Conservation (phyloP, 805 yeast species). For the Wickerhamiella bombiphila region DNA sequence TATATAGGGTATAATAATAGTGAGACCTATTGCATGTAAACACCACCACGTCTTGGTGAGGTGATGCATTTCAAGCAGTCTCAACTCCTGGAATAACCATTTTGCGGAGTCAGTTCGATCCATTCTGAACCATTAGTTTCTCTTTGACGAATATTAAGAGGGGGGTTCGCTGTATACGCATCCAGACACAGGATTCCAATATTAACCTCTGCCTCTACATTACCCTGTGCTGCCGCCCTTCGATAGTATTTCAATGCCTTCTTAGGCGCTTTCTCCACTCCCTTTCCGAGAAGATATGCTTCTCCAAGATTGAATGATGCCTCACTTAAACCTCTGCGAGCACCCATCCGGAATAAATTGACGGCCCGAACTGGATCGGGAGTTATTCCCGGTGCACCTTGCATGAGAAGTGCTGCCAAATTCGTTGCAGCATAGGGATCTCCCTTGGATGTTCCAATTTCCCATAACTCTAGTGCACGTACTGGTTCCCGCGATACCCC, state of each 20-base stretch:
- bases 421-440: conserved; percentile 21
- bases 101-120: too few relatives aligned
- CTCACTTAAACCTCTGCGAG: conserved; percentile 9
- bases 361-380: conserved; percentile 2
- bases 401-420: conserved; percentile 6
- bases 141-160: too few relatives aligned
- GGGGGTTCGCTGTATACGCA: too few relatives aligned
- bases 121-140: too few relatives aligned
- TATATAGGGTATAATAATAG: too few relatives aligned
- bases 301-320: conserved; percentile 14
- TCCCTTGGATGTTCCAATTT: conserved; percentile 31
- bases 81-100: too few relatives aligned
- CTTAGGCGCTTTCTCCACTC: conserved; percentile 3
- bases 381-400: conserved; percentile 3
- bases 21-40: too few relatives aligned
- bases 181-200: conserved; percentile 8
- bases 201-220: conserved; percentile 10
- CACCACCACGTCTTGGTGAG: too few relatives aligned
- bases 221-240: conserved; percentile 6
- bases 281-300: conserved; percentile 13
- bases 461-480: conserved; percentile 45
- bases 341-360: conserved; percentile 8
- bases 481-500: conserved; percentile 25
- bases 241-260: conserved; percentile 6
- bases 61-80: too few relatives aligned